Evolutionary conservation across 73 alveolate genomes (phyloP), one percentile per base, ranked within the genome.

Genomic region (Uronychia binucleata): DNA sequence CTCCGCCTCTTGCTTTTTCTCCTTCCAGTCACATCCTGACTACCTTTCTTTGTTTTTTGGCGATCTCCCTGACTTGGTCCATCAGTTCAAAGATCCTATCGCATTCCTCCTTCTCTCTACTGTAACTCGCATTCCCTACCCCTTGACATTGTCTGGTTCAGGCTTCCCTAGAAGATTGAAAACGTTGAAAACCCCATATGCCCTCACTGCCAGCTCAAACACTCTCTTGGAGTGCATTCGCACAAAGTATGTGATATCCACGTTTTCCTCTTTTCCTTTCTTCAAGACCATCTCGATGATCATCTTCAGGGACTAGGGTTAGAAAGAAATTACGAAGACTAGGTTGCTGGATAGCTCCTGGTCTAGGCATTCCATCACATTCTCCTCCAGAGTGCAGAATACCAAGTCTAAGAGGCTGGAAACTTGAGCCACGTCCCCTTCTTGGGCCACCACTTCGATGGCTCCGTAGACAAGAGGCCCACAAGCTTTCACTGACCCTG

Each of bases 391-490:
- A 1, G 86, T 59, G 14, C 34, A 30, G 25, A 84, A 79, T 33
- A 79, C 77, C 14, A 59, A 77, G 1, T 34, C 59, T 28, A 89
- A 57, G 1, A 77, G 28, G 13, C 29, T 34, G 11, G 58, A 82
- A 0, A 89, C 76, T 67, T 82, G 34, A 0, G 28, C 82, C 30
- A 89, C 32, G 58, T 84, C 75, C 31, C 82, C 87, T 75, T 77
- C 80, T 11, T 0, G 28, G 1, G 95, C 92, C 0, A 84, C 58
- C 29, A 84, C 88, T 30, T 89, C 91, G 19, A 89, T 79, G 26
- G 87, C 75, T 29, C 95, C 95, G 0, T 46, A 59, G 57, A 80
- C 34, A 5, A 89, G 30, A 67, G 78, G 82, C 13, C 95, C 95
- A 35, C 84, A 84, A 0, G 88, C 31, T 34, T 46, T 83, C 81